phyloP scores from a whole-genome alignment of 148 eudicot genomes.

The Camellia lanceoleosa region DNA sequence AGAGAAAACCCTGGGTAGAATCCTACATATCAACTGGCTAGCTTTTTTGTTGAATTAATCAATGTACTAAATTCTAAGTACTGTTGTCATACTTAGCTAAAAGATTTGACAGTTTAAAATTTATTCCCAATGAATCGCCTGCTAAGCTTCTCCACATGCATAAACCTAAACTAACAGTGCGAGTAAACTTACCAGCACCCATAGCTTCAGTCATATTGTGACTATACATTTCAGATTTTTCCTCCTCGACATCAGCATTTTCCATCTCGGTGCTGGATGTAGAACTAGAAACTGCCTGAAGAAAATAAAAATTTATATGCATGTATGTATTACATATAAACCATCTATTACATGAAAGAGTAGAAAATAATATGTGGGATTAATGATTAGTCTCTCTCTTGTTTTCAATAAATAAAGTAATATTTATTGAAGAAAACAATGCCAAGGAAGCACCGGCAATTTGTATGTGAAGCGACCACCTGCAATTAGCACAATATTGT shows the following conservation, averaged over 20 bases:
- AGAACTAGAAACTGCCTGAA: constrained; percentile 64
- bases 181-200: constrained; percentile 79
- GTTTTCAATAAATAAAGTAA: too few species aligned
- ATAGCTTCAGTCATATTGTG: constrained; percentile 87
- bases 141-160: background rate
- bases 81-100: background rate
- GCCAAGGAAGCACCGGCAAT: too few species aligned
- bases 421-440: too few species aligned
- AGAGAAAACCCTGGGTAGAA: background rate
- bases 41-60: background rate
- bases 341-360: too few species aligned
- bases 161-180: background rate
- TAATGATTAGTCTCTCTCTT: too few species aligned
- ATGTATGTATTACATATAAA: too few species aligned
- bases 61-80: too few species aligned
- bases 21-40: background rate
- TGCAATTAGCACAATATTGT: too few species aligned
- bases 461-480: too few species aligned
- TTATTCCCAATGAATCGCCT: background rate
- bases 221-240: constrained; percentile 79
- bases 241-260: constrained; percentile 42
- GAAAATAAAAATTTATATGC: too few species aligned
- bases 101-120: background rate
- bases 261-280: constrained; percentile 45
- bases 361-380: too few species aligned